A percentile compares a stretch with the other conserved stretches of the same genome.
Evolutionary conservation across 805 yeast genomes (phyloP).

Genomic region (Cyberlindnera misumaiensis): DNA sequence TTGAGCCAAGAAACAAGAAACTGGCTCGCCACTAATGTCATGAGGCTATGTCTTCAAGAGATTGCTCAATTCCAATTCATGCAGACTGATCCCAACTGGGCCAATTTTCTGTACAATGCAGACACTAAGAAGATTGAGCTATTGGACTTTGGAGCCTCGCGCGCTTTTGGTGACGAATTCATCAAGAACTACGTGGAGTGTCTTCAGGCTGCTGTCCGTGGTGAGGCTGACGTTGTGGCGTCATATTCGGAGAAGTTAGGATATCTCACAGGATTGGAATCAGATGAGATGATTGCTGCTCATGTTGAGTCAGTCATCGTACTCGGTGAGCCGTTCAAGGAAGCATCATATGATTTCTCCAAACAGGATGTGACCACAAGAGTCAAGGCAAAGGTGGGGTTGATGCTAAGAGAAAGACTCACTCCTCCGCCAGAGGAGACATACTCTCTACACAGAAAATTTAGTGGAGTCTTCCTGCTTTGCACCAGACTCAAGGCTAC

Average conservation of each 20-base stretch:
- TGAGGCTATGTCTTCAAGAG: conserved; percentile 82
- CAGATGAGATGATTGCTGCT: conserved; percentile 80
- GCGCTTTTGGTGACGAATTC: conserved; percentile 67
- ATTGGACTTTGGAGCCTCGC: conserved; percentile 92
- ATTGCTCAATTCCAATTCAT: conserved; percentile 79
- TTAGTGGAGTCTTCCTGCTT: conserved; percentile 86
- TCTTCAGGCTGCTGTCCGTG: conserved; percentile 64
- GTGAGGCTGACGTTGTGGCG: conserved; percentile 60
- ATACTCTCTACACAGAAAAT: conserved; percentile 89
- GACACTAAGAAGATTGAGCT: conserved; percentile 71
- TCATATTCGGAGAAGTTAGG: conserved; percentile 69
- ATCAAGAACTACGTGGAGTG: conserved; percentile 61
- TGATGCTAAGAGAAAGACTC: conserved; percentile 86
- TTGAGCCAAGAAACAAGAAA: conserved; percentile 69
- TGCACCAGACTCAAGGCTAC: conserved; percentile 81
- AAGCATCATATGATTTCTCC: conserved; percentile 57
- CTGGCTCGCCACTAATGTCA: conserved; percentile 78
- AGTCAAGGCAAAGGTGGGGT: conserved; percentile 77
- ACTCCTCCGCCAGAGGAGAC: conserved; percentile 99
- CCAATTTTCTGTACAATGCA: conserved; percentile 82
- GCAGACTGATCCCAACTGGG: conserved; percentile 99
- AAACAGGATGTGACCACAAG: conserved; percentile 91
- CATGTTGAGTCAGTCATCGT: conserved; percentile 88
- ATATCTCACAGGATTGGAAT: conserved; percentile 86
- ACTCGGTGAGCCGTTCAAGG: conserved; percentile 87